phyloP scores from a whole-genome alignment of 2,329 filamentous ascomycete genomes.

The Cladosporium sp. region DNA sequence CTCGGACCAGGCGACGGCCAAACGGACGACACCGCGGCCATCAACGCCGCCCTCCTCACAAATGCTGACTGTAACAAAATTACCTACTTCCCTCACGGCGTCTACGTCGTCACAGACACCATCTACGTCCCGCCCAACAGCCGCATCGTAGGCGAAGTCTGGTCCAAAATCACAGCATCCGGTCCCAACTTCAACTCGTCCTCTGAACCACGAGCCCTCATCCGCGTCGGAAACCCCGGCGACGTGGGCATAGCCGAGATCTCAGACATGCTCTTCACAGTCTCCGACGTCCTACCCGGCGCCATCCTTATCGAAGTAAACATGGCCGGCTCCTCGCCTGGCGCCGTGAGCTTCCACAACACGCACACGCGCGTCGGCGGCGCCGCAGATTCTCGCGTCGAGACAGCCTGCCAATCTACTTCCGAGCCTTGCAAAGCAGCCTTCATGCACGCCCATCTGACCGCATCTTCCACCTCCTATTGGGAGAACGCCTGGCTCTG shows the following conservation, averaged over 20 bases:
- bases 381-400: slow-evolving; percentile 34
- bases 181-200: slow-evolving; percentile 59
- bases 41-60: slow-evolving; percentile 72
- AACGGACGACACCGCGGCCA: slow-evolving; percentile 63
- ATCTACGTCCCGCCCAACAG: slow-evolving; percentile 63
- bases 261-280: slow-evolving; percentile 63
- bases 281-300: slow-evolving; percentile 48
- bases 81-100: slow-evolving; percentile 74
- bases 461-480: slow-evolving; percentile 61
- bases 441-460: slow-evolving; percentile 44
- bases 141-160: slow-evolving; percentile 62
- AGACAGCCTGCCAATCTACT: slow-evolving; percentile 43
- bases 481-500: slow-evolving; percentile 92
- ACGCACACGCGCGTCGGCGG: slow-evolving; percentile 40
- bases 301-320: slow-evolving; percentile 52
- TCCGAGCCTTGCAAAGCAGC: slow-evolving; percentile 33
- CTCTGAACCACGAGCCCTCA: slow-evolving; percentile 61
- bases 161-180: slow-evolving; percentile 57
- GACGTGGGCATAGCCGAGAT: slow-evolving; percentile 67
- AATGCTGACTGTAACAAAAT: slow-evolving; percentile 48
- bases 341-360: slow-evolving; percentile 50
- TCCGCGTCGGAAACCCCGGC: slow-evolving; percentile 66
- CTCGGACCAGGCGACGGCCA: slow-evolving; percentile 51
- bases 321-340: slow-evolving; percentile 47
- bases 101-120: slow-evolving; percentile 67